Conservation (phyloP, 1,139 yeast genomes). For the Lodderomyces margitis region DNA sequence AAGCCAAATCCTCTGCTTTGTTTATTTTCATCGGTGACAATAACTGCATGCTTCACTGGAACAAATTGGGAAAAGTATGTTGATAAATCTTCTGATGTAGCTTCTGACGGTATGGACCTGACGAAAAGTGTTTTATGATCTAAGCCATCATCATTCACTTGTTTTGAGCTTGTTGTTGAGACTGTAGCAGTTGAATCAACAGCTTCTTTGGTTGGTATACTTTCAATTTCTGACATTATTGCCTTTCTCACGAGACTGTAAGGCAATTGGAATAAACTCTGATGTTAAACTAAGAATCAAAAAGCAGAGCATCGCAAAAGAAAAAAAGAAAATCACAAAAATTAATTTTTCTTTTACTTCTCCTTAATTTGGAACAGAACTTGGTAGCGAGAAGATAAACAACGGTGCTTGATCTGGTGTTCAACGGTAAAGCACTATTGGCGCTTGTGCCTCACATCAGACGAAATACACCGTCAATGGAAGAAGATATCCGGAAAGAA, state of each 20-base stretch:
- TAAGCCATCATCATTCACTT: conserved; percentile 32
- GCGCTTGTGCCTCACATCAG: too few relatives aligned
- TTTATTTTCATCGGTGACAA: conserved; percentile 75
- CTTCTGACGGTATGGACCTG: conserved; percentile 75
- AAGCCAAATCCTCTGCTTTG: conserved; percentile 93
- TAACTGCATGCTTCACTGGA: conserved; percentile 93
- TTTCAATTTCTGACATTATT: conserved; percentile 1
- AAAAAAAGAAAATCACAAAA: not conserved
- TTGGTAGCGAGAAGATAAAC: too few relatives aligned
- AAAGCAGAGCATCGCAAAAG: not conserved
- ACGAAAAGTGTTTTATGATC: conserved; percentile 76
- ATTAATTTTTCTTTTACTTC: too few relatives aligned
- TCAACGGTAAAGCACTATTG: too few relatives aligned
- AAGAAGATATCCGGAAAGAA: not conserved
- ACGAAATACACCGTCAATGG: too few relatives aligned
- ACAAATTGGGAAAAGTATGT: conserved; percentile 87
- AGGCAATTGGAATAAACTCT: too few relatives aligned
- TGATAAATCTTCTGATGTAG: conserved; percentile 76
- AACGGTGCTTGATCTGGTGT: not conserved
- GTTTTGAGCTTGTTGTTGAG: conserved; percentile 3
- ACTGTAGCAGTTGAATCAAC: conserved; percentile 3
- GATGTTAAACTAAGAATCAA: too few relatives aligned
- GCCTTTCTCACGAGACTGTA: too few relatives aligned
- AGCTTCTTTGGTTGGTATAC: conserved; percentile 8
- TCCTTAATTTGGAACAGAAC: too few relatives aligned